Percentiles rank a stretch among this genome's conserved stretches.
Conservation (phyloP, 306 rosid genomes). For the Castanea crenata region DNA sequence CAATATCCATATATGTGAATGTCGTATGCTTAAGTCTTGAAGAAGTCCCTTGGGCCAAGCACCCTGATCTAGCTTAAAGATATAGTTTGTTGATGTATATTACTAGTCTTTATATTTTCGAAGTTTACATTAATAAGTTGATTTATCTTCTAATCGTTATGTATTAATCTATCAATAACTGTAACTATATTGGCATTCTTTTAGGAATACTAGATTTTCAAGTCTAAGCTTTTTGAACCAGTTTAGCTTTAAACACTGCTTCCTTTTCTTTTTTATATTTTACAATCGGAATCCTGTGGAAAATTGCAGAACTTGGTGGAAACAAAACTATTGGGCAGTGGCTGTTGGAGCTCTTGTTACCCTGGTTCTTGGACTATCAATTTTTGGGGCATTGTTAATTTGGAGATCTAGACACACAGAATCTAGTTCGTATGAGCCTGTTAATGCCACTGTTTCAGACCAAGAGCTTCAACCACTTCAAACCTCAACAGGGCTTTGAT, state of each 20-base stretch:
- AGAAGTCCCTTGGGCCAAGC: neutral
- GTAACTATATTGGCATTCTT: neutral
- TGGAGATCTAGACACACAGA: constrained; percentile 52
- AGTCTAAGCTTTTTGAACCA: neutral
- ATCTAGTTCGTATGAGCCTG: constrained; percentile 63
- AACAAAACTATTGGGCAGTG: constrained; percentile 36
- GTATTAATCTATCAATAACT: neutral
- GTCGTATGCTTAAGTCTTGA: neutral
- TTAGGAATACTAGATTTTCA: neutral
- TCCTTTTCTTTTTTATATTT: neutral
- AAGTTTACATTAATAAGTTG: neutral
- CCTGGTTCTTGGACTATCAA: constrained; percentile 43
- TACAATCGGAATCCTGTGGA: constrained; percentile 9
- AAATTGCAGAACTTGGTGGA: constrained; percentile 75
- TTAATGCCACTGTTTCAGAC: constrained; percentile 54
- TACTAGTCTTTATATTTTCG: neutral
- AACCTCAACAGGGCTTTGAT: constrained; percentile 29
- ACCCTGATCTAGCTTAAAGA: neutral
- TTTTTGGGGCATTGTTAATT: constrained; percentile 56
- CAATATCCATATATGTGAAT: neutral
- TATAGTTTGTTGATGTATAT: neutral
- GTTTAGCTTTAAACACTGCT: neutral
- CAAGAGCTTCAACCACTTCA: constrained; percentile 87
- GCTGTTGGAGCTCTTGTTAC: constrained; percentile 43
- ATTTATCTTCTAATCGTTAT: neutral